Evolutionary conservation across 768 basidiomycete species (phyloP), one percentile per base, ranked within the genome.

Genomic region (Crassisporium funariophilum): DNA sequence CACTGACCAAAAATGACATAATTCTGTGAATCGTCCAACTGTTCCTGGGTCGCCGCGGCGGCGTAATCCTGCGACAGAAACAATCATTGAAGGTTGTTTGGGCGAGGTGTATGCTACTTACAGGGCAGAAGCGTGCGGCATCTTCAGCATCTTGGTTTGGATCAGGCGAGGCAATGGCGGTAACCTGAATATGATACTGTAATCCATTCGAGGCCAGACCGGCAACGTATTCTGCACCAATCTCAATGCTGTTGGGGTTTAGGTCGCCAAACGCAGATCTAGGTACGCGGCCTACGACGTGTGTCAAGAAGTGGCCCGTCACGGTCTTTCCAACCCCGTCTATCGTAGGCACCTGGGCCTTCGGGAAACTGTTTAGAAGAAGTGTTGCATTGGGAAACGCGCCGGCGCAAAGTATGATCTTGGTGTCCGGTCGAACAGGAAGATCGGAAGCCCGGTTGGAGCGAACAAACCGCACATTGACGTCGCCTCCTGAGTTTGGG

Each of bases 351-450:
- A 34, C 42, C 17, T 44, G 25, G 27, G 42, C 22, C 19, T 41
- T 23, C 8, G 25, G 20, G 24, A 46, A 22, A 7, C 47, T 50
- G 21, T 52, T 52, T n/a, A 52, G 34, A 36, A 52, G 50, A 10
- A 52, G n/a, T 5, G 50, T 52, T 2, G 50, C 44, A 34, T 35
- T 39, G 2, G 50, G 50, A 6, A 52, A 50, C 5, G 50, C 31
- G 2, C 50, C 50, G 5, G 50, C 37, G 24, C 47, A 48, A 31
- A 52, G 50, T 13, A 52, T 52, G 16, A 52, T 43, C 12, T 52
- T 52, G 1, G 42, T 19, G 46, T 52, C 20, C 24, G 19, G 27
- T 12, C 45, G 34, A 29, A 22, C 34, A 22, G 50, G 33, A 25
- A 52, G 39, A 21, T 36, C 23, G 37, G 50, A 20, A 20, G 17